These are phyloP conservation scores for Clitoria ternatea DNA, from an alignment of 306 rosid species.

Conservation along the genomic window DNA sequence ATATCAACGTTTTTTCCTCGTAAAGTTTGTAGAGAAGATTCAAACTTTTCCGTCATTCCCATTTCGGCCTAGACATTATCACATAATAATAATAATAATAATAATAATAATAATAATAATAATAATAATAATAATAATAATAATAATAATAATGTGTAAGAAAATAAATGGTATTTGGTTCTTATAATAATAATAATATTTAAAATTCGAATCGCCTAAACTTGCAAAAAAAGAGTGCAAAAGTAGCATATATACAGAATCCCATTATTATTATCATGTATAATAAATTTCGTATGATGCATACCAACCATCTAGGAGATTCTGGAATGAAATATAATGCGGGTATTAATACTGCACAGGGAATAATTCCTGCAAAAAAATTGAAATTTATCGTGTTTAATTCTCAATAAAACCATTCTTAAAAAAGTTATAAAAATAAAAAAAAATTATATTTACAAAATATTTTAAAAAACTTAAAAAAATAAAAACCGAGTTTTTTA, in stretches of 20 bases:
- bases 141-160: background rate
- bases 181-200: no score
- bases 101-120: no score
- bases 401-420: no score
- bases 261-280: background rate
- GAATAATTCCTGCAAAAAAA: conserved; percentile 50
- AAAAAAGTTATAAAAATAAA: no score
- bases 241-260: background rate
- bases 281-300: conserved; percentile 22
- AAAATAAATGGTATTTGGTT: background rate
- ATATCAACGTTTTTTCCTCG: conserved; percentile 65
- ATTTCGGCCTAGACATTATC: conserved; percentile 50
- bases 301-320: conserved; percentile 93
- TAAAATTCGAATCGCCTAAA: no score
- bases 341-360: conserved; percentile 60
- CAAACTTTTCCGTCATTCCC: conserved; percentile 68
- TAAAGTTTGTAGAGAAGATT: conserved; percentile 59
- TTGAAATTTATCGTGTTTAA: no score
- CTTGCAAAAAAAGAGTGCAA: no score
- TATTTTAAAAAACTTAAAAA: no score
- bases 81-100: background rate
- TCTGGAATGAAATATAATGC: conserved; percentile 76
- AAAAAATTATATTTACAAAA: no score
- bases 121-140: background rate
- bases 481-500: no score